phyloP scores from a whole-genome alignment of 768 basidiomycete genomes.

The Rhodotorula kratochvilovae region DNA sequence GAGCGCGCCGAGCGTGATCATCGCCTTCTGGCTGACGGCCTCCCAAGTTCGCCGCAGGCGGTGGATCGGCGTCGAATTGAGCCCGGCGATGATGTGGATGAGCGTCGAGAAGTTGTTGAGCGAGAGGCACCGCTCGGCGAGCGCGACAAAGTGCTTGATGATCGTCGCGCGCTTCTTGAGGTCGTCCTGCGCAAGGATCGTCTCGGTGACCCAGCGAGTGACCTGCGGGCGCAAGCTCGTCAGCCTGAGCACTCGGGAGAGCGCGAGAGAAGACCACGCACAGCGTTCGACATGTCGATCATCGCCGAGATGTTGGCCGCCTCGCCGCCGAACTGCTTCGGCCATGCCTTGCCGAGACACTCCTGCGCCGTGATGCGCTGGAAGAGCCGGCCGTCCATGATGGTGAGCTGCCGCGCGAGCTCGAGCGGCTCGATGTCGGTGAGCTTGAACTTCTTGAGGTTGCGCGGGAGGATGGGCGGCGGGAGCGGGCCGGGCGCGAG shows the following conservation, averaged over 20 bases:
- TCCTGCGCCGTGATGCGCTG: constrained; percentile 84
- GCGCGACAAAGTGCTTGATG: constrained; percentile 82
- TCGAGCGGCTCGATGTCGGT: constrained; percentile 83
- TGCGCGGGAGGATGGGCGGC: constrained; percentile 67
- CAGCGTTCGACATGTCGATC: constrained; percentile 82
- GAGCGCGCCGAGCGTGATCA: constrained; percentile 68
- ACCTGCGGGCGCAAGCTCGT: constrained; percentile 55
- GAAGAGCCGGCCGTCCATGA: constrained; percentile 81
- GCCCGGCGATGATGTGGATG: constrained; percentile 88
- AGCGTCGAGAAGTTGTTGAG: constrained; percentile 96
- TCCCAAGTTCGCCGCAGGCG: constrained; percentile 93
- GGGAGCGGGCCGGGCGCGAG: constrained; percentile 55
- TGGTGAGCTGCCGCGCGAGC: constrained; percentile 84
- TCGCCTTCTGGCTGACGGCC: constrained; percentile 68
- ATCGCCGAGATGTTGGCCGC: constrained; percentile 73
- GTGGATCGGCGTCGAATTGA: constrained; percentile 88
- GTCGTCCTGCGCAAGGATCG: constrained; percentile 72
- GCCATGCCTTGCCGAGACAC: constrained; percentile 68
- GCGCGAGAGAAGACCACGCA: constrained; percentile 48
- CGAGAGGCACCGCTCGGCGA: constrained; percentile 87
- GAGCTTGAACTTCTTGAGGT: constrained; percentile 70
- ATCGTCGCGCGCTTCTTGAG: constrained; percentile 71
- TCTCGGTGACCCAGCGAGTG: constrained; percentile 86
- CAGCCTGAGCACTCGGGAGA: not conserved
- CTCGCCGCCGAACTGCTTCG: constrained; percentile 58